phyloP scores from a whole-genome alignment of 1,284 basidiomycete genomes.

The Chondrostereum purpureum region DNA sequence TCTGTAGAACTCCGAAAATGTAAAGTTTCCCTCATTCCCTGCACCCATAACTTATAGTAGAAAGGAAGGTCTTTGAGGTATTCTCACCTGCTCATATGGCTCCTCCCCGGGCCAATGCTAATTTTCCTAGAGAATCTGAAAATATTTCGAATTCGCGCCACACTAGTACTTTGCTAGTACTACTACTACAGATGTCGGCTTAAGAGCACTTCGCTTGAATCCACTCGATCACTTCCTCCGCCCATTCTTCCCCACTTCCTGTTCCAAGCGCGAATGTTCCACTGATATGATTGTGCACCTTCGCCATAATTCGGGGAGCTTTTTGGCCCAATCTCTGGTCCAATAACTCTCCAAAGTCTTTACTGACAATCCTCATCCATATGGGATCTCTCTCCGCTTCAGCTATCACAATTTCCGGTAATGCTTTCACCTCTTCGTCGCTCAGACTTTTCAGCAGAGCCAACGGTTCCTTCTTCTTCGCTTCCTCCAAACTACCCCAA shows the following conservation, averaged over 20 bases:
- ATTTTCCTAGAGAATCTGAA: too few species aligned
- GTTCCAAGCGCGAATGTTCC: constrained; percentile 40
- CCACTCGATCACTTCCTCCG: constrained; percentile 43
- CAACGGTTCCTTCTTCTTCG: constrained; percentile 33
- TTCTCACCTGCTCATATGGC: too few species aligned
- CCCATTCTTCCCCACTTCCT: constrained; percentile 60
- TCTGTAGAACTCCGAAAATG: too few species aligned
- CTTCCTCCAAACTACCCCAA: constrained; percentile 38
- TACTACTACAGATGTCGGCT: too few species aligned
- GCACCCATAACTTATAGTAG: too few species aligned
- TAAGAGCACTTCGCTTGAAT: constrained; percentile 18
- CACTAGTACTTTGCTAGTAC: too few species aligned
- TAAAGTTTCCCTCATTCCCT: too few species aligned
- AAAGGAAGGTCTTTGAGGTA: too few species aligned
- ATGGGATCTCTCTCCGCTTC: constrained; percentile 47
- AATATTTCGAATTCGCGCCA: too few species aligned
- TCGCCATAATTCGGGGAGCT: constrained; percentile 29
- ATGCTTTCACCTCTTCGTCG: constrained; percentile 23
- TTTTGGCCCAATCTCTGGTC: constrained; percentile 23
- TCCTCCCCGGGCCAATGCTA: too few species aligned
- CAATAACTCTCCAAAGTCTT: constrained; percentile 30
- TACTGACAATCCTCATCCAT: constrained; percentile 28
- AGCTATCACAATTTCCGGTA: constrained; percentile 43
- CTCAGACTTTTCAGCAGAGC: constrained; percentile 30
- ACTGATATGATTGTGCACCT: constrained; percentile 61